Conservation (phyloP, 805 yeast species). For the Clavispora fructus region DNA sequence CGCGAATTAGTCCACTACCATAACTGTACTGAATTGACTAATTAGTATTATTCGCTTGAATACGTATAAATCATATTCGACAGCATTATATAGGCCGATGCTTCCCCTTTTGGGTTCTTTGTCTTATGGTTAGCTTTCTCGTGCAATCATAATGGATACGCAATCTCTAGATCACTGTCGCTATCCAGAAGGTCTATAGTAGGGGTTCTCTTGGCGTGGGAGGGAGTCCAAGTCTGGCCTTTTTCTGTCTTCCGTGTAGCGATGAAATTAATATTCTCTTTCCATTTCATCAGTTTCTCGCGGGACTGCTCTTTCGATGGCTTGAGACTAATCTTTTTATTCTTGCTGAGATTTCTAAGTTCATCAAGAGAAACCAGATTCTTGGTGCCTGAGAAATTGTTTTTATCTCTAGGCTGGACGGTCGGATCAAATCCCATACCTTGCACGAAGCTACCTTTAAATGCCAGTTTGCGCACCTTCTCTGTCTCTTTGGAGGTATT, state of each 20-base stretch:
- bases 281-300: conserved; percentile 20
- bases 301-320: conserved; percentile 13
- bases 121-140: too few relatives aligned
- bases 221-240: background rate
- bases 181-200: background rate
- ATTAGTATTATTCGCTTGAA: too few relatives aligned
- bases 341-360: conserved; percentile 8
- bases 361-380: conserved; percentile 11
- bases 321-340: conserved; percentile 10
- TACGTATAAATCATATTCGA: too few relatives aligned
- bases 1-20: too few relatives aligned
- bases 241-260: background rate
- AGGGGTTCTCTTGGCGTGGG: background rate
- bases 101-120: too few relatives aligned
- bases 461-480: conserved; percentile 25
- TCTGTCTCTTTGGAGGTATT: conserved; percentile 9
- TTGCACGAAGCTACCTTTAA: conserved; percentile 34
- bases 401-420: conserved; percentile 5
- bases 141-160: conserved; percentile 7
- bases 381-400: conserved; percentile 1
- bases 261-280: conserved; percentile 13
- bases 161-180: conserved; percentile 28
- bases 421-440: conserved; percentile 54
- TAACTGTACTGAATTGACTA: too few relatives aligned
- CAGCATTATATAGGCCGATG: too few relatives aligned